Percentiles rank a stretch among this genome's conserved stretches.
phyloP scores from a whole-genome alignment of 108 stramenopile genomes.

The Epithemia pelagica region DNA sequence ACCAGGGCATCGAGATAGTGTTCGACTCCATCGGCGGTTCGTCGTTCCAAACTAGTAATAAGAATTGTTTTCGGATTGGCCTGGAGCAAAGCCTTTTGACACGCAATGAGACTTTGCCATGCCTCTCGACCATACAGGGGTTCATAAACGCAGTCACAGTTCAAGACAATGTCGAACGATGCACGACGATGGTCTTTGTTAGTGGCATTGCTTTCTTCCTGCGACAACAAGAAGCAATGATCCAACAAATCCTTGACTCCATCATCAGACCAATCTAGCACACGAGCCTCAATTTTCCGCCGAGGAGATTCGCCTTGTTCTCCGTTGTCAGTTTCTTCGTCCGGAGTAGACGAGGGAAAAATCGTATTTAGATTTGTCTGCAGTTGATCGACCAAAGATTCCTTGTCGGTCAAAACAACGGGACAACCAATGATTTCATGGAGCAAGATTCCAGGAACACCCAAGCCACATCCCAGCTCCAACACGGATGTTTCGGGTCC shows the following conservation, averaged over 20 bases:
- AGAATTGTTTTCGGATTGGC: constrained; percentile 45
- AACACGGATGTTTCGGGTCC: constrained; percentile 22
- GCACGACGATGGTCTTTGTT: not conserved
- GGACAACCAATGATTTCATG: constrained; percentile 21
- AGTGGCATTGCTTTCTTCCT: not conserved
- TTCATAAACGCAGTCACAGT: constrained; percentile 84
- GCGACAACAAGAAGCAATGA: not conserved
- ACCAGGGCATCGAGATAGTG: constrained; percentile 40
- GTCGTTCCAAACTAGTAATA: constrained; percentile 69
- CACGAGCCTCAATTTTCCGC: not conserved
- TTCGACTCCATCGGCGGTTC: constrained; percentile 60
- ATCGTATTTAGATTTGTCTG: constrained; percentile 31
- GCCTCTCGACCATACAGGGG: constrained; percentile 65
- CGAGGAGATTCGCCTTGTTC: constrained; percentile 24
- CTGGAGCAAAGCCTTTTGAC: constrained; percentile 45
- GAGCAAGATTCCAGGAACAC: constrained; percentile 77
- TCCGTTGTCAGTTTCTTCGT: not conserved
- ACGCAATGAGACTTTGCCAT: constrained; percentile 63
- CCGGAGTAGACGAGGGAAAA: not conserved
- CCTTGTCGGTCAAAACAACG: constrained; percentile 66
- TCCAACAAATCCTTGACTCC: constrained; percentile 10
- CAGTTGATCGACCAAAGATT: constrained; percentile 57
- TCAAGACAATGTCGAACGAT: constrained; percentile 68
- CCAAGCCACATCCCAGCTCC: constrained; percentile 81
- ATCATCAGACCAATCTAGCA: constrained; percentile 18